Evolutionary conservation across 495 filamentous ascomycete species (phyloP).

Genomic region (Pseudevernia furfuracea): DNA sequence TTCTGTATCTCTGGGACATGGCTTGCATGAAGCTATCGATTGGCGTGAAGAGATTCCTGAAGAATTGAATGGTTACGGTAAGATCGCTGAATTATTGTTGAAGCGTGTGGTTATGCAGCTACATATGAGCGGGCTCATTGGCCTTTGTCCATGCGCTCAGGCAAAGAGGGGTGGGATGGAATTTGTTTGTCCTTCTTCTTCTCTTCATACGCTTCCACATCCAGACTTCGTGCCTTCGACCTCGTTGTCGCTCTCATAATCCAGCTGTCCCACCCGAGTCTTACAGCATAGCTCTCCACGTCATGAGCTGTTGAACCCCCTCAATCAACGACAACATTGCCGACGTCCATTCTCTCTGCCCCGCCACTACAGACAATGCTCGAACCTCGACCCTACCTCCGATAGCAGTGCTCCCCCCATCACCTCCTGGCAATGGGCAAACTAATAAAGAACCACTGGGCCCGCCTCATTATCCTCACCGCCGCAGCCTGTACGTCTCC

Average conservation of each 20-base stretch:
- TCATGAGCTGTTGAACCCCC: background rate
- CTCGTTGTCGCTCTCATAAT: background rate
- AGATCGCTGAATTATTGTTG: background rate
- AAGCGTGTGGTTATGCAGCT: background rate
- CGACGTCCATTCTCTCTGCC: background rate
- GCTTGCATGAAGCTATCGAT: slow-evolving; percentile 12
- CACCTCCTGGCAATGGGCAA: slow-evolving; percentile 63
- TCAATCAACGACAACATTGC: background rate
- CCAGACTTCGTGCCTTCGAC: background rate
- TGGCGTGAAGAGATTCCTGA: background rate
- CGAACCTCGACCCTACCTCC: slow-evolving; percentile 17
- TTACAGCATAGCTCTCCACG: background rate
- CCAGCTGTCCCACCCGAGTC: background rate
- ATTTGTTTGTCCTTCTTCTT: background rate
- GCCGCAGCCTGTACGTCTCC: slow-evolving; percentile 67
- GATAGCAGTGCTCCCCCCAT: background rate
- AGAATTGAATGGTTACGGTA: background rate
- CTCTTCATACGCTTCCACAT: background rate
- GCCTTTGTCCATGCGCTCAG: background rate
- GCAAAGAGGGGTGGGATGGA: background rate
- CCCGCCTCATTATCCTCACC: slow-evolving; percentile 80
- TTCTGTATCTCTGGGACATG: background rate
- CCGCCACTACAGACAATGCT: slow-evolving; percentile 13
- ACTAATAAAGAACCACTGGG: slow-evolving; percentile 99
- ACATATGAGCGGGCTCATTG: no score